phyloP scores from a whole-genome alignment of 805 yeast genomes.

The Candida oleophila region DNA sequence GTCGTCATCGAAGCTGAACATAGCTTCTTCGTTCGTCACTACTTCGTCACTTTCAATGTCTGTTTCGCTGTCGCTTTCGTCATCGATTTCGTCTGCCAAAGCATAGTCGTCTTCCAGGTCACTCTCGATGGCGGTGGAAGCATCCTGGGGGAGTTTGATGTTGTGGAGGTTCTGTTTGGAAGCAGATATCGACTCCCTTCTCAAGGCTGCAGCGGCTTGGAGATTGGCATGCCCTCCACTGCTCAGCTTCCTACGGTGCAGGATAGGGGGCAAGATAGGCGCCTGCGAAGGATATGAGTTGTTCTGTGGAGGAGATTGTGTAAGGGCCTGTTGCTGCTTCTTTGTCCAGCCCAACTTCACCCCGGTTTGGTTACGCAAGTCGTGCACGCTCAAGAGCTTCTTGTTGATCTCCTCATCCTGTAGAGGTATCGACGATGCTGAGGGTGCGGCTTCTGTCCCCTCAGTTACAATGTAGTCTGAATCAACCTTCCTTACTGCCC shows the following conservation, averaged over 20 bases:
- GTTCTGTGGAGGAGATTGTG: constrained; percentile 1
- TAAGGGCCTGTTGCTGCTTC: constrained; percentile 18
- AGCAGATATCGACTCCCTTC: constrained; percentile 56
- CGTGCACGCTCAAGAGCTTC: constrained; percentile 31
- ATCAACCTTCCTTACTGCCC: constrained; percentile 71
- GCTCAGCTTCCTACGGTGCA: constrained; percentile 3
- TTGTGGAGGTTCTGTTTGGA: constrained; percentile 44
- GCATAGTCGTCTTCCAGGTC: constrained; percentile 32
- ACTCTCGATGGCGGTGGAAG: constrained; percentile 22
- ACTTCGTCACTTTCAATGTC: constrained; percentile 31
- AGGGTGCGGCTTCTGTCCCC: constrained; percentile 29
- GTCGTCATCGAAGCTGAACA: constrained; percentile 20
- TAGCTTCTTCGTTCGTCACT: constrained; percentile 10
- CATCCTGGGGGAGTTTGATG: constrained; percentile 44
- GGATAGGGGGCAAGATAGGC: neutral
- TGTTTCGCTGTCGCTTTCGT: constrained; percentile 39
- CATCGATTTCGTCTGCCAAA: constrained; percentile 17
- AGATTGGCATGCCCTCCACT: constrained; percentile 17
- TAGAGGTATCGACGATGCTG: neutral
- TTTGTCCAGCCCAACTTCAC: constrained; percentile 40
- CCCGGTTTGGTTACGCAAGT: constrained; percentile 32
- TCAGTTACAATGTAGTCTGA: constrained; percentile 48
- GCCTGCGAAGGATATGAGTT: neutral
- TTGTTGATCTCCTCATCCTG: constrained; percentile 15
- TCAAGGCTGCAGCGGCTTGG: constrained; percentile 9